Evolutionary conservation across 2,329 filamentous ascomycete species (phyloP).

Genomic region (Boeremia exigua): DNA sequence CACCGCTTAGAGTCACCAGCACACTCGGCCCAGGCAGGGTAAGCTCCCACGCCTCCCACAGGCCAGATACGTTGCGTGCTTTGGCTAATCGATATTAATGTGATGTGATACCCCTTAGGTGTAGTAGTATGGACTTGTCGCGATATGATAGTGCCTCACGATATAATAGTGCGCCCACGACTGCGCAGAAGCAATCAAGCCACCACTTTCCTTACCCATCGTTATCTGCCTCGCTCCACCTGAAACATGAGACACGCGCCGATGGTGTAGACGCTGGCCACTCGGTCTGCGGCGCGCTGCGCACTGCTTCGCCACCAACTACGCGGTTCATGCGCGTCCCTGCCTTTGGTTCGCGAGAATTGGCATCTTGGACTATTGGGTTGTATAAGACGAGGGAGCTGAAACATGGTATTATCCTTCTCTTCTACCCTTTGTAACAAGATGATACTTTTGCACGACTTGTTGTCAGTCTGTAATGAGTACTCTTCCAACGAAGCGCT

Average conservation of each 20-base stretch:
- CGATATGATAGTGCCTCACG: slow-evolving; percentile 14
- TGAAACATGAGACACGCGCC: background rate
- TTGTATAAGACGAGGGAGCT: too few species aligned
- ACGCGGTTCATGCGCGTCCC: background rate
- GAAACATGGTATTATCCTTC: too few species aligned
- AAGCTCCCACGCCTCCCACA: slow-evolving; percentile 39
- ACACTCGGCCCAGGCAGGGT: slow-evolving; percentile 31
- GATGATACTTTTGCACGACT: too few species aligned
- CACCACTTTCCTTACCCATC: slow-evolving; percentile 10
- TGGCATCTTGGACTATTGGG: too few species aligned
- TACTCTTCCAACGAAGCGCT: too few species aligned
- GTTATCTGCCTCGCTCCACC: background rate
- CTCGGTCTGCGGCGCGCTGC: slow-evolving; percentile 1
- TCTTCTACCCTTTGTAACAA: too few species aligned
- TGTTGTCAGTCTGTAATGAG: too few species aligned
- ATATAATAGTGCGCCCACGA: background rate
- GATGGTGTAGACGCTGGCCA: slow-evolving; percentile 3
- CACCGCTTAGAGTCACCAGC: too few species aligned
- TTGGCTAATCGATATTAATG: slow-evolving; percentile 41
- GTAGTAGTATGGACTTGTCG: slow-evolving; percentile 23
- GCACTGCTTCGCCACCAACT: background rate
- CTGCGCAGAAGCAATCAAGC: slow-evolving; percentile 3
- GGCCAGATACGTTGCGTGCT: slow-evolving; percentile 44
- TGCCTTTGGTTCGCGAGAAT: too few species aligned
- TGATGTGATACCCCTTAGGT: slow-evolving; percentile 29